Conservation (phyloP, 2,329 filamentous ascomycete genomes). For the Emydomyces testavorans region DNA sequence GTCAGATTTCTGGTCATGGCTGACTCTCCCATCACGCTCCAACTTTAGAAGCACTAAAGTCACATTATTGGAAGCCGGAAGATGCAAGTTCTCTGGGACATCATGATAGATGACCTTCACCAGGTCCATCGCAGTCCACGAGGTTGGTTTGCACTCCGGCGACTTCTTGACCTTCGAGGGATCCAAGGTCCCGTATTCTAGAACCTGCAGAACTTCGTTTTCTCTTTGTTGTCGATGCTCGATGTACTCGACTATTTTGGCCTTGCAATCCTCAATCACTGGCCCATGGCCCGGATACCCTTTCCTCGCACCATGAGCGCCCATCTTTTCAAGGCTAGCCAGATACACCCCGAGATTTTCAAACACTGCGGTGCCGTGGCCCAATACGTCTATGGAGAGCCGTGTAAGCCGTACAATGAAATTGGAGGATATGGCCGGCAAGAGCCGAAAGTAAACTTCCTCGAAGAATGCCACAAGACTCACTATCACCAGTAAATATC, state of each 20-base stretch:
- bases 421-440: background rate
- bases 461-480: conserved; percentile 18
- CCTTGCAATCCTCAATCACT: conserved; percentile 59
- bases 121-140: conserved; percentile 64
- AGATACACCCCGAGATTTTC: conserved; percentile 64
- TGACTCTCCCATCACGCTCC: conserved; percentile 57
- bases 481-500: conserved; percentile 75
- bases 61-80: conserved; percentile 64
- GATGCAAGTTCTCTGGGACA: conserved; percentile 62
- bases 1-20: conserved; percentile 20
- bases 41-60: conserved; percentile 72
- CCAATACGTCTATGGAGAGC: conserved; percentile 51
- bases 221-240: conserved; percentile 68
- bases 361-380: conserved; percentile 76
- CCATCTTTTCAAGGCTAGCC: conserved; percentile 58
- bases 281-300: conserved; percentile 84
- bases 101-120: conserved; percentile 80
- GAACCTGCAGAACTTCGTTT: conserved; percentile 57
- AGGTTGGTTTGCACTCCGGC: conserved; percentile 22
- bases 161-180: conserved; percentile 20
- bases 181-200: conserved; percentile 39
- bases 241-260: conserved; percentile 72
- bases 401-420: background rate
- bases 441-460: too few relatives aligned
- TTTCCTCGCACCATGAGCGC: conserved; percentile 45